These are phyloP conservation scores for Eucalyptus viminalis DNA, from an alignment of 345 rosid species.

Conservation along the genomic window DNA sequence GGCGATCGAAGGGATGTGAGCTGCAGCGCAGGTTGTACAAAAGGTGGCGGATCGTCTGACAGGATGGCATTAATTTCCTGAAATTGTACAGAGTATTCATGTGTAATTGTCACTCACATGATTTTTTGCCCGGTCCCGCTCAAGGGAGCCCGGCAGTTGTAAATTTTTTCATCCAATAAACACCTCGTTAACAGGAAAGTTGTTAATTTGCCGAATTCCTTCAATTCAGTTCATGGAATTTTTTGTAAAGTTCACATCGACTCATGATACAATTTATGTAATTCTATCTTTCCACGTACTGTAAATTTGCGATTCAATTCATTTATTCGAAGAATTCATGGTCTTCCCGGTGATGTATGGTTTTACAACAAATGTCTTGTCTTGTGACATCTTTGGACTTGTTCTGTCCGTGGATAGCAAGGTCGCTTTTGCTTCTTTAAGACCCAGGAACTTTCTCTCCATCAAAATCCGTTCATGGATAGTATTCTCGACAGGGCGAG, in stretches of 20 bases:
- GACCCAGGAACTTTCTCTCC: background rate
- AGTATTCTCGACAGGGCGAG: background rate
- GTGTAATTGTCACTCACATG: constrained; percentile 11
- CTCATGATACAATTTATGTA: background rate
- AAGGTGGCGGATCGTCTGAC: background rate
- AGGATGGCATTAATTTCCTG: background rate
- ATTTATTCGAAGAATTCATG: background rate
- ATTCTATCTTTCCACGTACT: background rate
- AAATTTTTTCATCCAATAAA: constrained; percentile 34
- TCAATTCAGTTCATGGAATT: constrained; percentile 2
- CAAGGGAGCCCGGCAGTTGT: constrained; percentile 16
- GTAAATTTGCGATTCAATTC: background rate
- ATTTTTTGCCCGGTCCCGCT: constrained; percentile 21
- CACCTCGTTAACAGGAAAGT: background rate
- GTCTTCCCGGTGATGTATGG: background rate
- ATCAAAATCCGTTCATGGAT: background rate
- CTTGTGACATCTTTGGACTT: background rate
- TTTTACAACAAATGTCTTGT: too few relatives aligned
- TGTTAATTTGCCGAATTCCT: background rate
- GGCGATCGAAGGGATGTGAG: constrained; percentile 7
- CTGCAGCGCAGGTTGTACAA: background rate
- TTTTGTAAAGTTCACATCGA: background rate
- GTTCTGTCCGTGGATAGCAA: background rate
- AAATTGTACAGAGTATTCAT: constrained; percentile 33
- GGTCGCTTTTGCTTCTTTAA: background rate